phyloP scores from a whole-genome alignment of 805 yeast genomes.

The Wickerhamiella allomyrinae region DNA sequence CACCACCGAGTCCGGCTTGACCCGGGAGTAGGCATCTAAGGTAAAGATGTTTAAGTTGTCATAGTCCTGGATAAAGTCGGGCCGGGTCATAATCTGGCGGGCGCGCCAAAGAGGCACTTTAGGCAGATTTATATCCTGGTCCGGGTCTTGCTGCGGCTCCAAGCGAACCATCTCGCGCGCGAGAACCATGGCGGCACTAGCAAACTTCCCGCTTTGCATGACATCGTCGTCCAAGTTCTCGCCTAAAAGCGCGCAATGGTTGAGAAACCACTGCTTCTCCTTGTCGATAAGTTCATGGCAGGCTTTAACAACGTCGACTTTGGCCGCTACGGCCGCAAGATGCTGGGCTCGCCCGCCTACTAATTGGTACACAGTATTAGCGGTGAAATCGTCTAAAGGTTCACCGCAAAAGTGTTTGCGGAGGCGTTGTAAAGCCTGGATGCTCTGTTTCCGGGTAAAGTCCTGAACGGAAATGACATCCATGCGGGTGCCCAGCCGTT shows the following conservation, averaged over 20 bases:
- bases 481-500: constrained; percentile 54
- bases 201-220: constrained; percentile 67
- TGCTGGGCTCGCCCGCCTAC: constrained; percentile 83
- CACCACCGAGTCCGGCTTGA: constrained; percentile 69
- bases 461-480: constrained; percentile 56
- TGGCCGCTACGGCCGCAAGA: constrained; percentile 40
- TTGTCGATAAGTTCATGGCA: constrained; percentile 60
- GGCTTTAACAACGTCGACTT: constrained; percentile 31
- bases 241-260: constrained; percentile 69
- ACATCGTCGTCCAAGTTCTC: constrained; percentile 79
- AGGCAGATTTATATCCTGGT: constrained; percentile 33
- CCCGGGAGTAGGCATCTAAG: constrained; percentile 54
- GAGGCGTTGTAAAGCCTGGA: constrained; percentile 37
- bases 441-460: constrained; percentile 40
- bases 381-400: constrained; percentile 27
- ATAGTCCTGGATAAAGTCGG: constrained; percentile 61
- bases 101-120: constrained; percentile 73
- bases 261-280: constrained; percentile 75
- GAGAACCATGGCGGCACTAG: constrained; percentile 57
- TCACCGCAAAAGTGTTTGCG: constrained; percentile 31
- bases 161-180: constrained; percentile 59
- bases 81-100: constrained; percentile 70
- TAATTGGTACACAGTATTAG: constrained; percentile 46
- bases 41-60: constrained; percentile 70
- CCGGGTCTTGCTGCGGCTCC: constrained; percentile 29